phyloP scores from a whole-genome alignment of 495 filamentous ascomycete species.

The Penicillium manginii region DNA sequence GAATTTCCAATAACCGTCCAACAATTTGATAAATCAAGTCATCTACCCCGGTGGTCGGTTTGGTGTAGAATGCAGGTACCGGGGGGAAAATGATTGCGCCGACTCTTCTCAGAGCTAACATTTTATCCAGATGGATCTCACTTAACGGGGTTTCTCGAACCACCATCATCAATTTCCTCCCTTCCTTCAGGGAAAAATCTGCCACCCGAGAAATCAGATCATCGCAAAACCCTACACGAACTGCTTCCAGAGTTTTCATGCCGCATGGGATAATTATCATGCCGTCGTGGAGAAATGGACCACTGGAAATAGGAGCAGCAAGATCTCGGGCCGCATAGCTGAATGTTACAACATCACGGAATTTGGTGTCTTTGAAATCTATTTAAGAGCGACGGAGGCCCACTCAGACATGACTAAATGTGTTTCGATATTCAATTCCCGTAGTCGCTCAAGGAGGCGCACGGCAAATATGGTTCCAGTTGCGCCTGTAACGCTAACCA shows the following conservation, averaged over 20 bases:
- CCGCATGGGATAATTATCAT: constrained; percentile 49
- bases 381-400: constrained; percentile 47
- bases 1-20: constrained; percentile 46
- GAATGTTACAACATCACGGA: constrained; percentile 41
- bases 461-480: constrained; percentile 45
- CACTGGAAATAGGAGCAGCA: constrained; percentile 38
- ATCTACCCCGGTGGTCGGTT: constrained; percentile 31
- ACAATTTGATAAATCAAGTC: constrained; percentile 48
- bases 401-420: constrained; percentile 49
- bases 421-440: constrained; percentile 43
- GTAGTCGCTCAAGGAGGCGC: constrained; percentile 38
- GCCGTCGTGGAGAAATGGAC: constrained; percentile 41
- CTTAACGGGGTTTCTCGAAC: constrained; percentile 49
- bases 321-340: constrained; percentile 42
- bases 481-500: constrained; percentile 49
- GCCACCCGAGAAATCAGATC: constrained; percentile 51
- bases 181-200: constrained; percentile 51
- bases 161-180: constrained; percentile 43
- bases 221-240: constrained; percentile 32
- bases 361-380: constrained; percentile 38
- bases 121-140: constrained; percentile 51
- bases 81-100: constrained; percentile 49
- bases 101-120: constrained; percentile 38
- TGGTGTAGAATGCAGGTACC: constrained; percentile 47
- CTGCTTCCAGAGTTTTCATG: constrained; percentile 43